Base-by-base conservation (phyloP, 345 rosid species). In the Capsella bursapastoris region DNA sequence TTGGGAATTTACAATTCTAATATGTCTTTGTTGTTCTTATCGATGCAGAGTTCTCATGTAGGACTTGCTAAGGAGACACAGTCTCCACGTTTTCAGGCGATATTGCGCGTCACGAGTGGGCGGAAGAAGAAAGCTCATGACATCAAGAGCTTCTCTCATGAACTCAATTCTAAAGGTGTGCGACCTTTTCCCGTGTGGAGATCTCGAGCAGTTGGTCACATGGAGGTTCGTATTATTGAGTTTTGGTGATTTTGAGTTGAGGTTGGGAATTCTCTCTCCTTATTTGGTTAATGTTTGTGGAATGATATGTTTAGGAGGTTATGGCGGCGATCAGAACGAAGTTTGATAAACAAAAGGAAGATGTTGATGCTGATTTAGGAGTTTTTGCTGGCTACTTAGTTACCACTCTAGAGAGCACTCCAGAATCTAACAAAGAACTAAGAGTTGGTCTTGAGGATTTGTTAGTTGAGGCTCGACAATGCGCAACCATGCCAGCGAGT, bases 131-230 rank as follows among this genome's bases (percentile, higher is more conserved):
- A 79, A 79, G 82, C 87, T 48, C 87, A 90, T 41, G 96, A 92
- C 13, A 85, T 92, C 67, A 92, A 95, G 83, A 92, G 99, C 82
- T 95, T 92, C 84, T 95, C 99, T 72, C 98, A 92, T 32, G 97
- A 95, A 78, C 98, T 95, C 51, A 95, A 92, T 80, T 95, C 99
- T 32, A 95, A 90, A 85, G 99, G 99, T 16, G 99, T 95, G 1
- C 73, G 90, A 43, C 94, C 98, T 64, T 95, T 92, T 70, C 98
- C 98, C 0, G 83, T 92, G 47, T 84, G 92, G 94, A 92, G 84
- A 78, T 86, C 98, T 55, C 89, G 96, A 31, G 97, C 94, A 16
- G 77, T 86, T 8, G 97, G 92, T 7, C 98, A 89, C 76, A 85
- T 95, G 94, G 99, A 92, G 92, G 97, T 91, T 66, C 7, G 51